phyloP scores from a whole-genome alignment of 768 basidiomycete genomes.

The Artomyces pyxidatus region DNA sequence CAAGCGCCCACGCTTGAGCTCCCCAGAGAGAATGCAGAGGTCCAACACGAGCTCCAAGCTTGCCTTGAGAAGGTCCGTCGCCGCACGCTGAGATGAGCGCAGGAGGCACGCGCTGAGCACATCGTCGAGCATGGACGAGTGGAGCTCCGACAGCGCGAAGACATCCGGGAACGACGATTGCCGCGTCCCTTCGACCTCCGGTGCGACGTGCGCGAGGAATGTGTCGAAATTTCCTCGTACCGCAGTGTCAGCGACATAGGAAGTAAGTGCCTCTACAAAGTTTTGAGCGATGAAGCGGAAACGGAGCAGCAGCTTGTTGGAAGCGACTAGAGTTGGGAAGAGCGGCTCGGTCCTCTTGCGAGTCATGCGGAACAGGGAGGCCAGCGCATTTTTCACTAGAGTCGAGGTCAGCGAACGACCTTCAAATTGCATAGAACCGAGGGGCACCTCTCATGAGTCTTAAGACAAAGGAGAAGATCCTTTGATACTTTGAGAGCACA shows the following conservation, averaged over 20 bases:
- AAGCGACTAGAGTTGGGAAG: conserved; percentile 49
- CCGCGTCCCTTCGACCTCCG: not conserved
- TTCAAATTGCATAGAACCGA: not conserved
- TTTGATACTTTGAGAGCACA: conserved; percentile 78
- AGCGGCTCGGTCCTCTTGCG: conserved; percentile 33
- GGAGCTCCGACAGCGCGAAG: conserved; percentile 59
- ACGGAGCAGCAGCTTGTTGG: conserved; percentile 48
- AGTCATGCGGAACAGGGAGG: conserved; percentile 59
- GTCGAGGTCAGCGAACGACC: conserved; percentile 2
- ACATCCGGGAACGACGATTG: conserved; percentile 49
- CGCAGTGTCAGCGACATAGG: conserved; percentile 74
- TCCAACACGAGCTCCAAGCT: conserved; percentile 60
- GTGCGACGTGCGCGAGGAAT: conserved; percentile 36
- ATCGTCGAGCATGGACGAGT: conserved; percentile 63
- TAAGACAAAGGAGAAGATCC: conserved; percentile 73
- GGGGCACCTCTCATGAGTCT: conserved; percentile 67
- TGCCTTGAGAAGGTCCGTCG: conserved; percentile 56
- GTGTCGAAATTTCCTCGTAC: conserved; percentile 71
- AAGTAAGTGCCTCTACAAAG: conserved; percentile 58
- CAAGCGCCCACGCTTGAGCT: conserved; percentile 42
- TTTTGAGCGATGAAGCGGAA: conserved; percentile 70
- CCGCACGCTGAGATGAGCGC: conserved; percentile 55
- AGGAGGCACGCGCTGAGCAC: conserved; percentile 71
- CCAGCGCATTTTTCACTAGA: conserved; percentile 60
- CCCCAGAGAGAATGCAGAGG: conserved; percentile 57